Evolutionary conservation across 2,329 filamentous ascomycete genomes (phyloP).

Genomic region (Aureobasidium subglaciale): DNA sequence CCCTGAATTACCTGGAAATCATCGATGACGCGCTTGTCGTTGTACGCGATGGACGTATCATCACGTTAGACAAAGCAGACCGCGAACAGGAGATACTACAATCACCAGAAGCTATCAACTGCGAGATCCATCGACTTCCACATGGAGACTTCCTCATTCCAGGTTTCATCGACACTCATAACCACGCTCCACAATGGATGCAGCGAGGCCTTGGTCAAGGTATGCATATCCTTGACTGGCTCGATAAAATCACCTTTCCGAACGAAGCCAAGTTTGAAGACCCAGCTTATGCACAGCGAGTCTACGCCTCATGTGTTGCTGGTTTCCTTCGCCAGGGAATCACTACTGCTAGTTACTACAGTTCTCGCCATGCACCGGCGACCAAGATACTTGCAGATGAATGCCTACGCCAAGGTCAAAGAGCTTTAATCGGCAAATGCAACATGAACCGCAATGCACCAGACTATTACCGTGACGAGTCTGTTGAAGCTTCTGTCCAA

Average conservation of each 20-base stretch:
- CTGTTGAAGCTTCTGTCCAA: constrained; percentile 18
- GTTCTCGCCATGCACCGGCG: constrained; percentile 49
- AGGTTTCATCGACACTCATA: constrained; percentile 60
- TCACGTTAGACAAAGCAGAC: neutral
- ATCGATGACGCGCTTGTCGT: neutral
- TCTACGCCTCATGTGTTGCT: constrained; percentile 47
- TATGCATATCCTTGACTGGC: constrained; percentile 44
- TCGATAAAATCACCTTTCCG: constrained; percentile 57
- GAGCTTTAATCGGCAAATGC: constrained; percentile 56
- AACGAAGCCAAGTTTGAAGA: constrained; percentile 56
- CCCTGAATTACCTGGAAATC: neutral
- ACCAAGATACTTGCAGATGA: constrained; percentile 51
- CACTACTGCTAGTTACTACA: constrained; percentile 57
- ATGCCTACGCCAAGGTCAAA: constrained; percentile 48
- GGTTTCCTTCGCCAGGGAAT: constrained; percentile 56
- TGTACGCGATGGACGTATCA: neutral
- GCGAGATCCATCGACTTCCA: neutral
- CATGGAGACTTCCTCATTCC: constrained; percentile 48
- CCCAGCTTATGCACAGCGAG: constrained; percentile 22
- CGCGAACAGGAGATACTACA: neutral
- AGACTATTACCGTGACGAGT: constrained; percentile 26
- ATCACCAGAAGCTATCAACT: neutral
- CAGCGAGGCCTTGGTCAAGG: constrained; percentile 40
- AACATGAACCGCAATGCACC: constrained; percentile 51
- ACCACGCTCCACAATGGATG: constrained; percentile 55